These are phyloP conservation scores for Solanum aculeatissimum DNA, from an alignment of 305 asterid species.

Conservation along the genomic window DNA sequence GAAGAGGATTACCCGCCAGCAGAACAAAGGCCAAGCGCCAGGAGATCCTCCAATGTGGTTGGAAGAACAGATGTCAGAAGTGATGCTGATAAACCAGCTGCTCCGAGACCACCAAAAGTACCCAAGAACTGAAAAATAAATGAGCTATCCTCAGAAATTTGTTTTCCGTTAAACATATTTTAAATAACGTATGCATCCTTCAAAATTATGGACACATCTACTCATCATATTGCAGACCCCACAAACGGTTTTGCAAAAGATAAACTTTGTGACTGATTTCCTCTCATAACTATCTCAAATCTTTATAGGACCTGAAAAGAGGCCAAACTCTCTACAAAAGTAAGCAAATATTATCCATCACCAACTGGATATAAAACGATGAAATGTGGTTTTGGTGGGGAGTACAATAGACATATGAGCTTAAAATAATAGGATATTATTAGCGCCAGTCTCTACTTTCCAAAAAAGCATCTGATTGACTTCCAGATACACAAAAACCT, in stretches of 20 bases:
- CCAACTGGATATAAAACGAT: not conserved
- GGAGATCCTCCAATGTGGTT: slow-evolving; percentile 82
- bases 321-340: not conserved
- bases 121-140: slow-evolving; percentile 57
- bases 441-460: not conserved
- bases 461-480: not conserved
- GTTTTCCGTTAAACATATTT: not conserved
- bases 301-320: not conserved
- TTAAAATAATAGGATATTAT: not conserved
- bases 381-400: not conserved
- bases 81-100: slow-evolving; percentile 91
- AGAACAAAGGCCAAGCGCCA: slow-evolving; percentile 92
- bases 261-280: not conserved
- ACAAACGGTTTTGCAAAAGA: not conserved
- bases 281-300: not conserved
- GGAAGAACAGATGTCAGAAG: slow-evolving; percentile 85
- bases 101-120: slow-evolving; percentile 86
- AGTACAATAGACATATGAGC: not conserved
- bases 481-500: not conserved
- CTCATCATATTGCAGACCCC: not conserved
- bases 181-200: not conserved
- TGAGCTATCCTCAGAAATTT: slow-evolving; percentile 2
- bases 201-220: not conserved
- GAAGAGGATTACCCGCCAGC: slow-evolving; percentile 72
- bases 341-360: not conserved